Conservation (phyloP, 345 rosid genomes). For the Erysimum cheiranthoides region DNA sequence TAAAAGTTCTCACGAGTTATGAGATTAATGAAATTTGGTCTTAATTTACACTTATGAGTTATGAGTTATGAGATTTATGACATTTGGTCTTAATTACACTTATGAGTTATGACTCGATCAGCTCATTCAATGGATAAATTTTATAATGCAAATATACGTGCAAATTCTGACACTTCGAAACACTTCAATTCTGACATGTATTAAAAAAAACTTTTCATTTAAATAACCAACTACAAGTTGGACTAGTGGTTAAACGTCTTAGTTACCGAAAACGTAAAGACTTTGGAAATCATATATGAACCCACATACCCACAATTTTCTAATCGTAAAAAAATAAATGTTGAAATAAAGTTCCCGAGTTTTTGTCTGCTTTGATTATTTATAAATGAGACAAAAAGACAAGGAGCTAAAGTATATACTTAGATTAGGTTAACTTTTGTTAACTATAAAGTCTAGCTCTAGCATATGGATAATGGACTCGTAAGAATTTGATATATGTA, state of each 20-base stretch:
- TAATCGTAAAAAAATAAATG: too few relatives aligned
- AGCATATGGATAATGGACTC: constrained; percentile 6
- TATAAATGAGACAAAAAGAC: constrained; percentile 30
- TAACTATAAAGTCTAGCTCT: not conserved
- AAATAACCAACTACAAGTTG: too few relatives aligned
- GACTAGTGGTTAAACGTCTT: too few relatives aligned
- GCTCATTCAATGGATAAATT: not conserved
- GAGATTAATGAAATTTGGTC: not conserved
- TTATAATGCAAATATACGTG: not conserved
- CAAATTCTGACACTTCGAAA: not conserved
- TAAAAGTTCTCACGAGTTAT: constrained; percentile 21
- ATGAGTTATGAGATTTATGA: not conserved
- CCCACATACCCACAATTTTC: too few relatives aligned
- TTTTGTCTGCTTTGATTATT: constrained; percentile 7
- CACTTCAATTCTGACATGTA: not conserved
- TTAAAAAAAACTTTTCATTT: not conserved
- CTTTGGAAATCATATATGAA: too few relatives aligned
- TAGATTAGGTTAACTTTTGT: constrained; percentile 38
- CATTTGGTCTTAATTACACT: not conserved
- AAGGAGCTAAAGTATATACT: constrained; percentile 33
- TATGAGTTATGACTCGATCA: too few relatives aligned
- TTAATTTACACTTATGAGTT: not conserved
- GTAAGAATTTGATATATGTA: constrained; percentile 16
- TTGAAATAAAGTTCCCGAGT: not conserved
- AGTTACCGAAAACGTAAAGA: too few relatives aligned